phyloP scores from a whole-genome alignment of 345 rosid species.

The Camelina hispida region DNA sequence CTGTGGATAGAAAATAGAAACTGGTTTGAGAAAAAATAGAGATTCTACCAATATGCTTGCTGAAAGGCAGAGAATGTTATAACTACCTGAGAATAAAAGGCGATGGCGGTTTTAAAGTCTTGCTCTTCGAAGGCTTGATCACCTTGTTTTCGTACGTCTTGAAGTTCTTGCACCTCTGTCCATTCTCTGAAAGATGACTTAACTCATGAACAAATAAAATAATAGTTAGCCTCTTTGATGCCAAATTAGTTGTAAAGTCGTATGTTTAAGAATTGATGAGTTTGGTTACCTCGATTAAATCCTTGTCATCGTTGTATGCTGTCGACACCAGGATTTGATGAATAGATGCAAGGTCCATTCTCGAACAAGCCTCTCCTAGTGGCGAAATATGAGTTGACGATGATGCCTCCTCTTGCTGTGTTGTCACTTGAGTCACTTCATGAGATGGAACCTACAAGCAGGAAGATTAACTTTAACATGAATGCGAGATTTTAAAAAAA shows the following conservation, averaged over 20 bases:
- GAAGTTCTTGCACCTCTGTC: conserved; percentile 81
- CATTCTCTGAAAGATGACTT: conserved; percentile 93
- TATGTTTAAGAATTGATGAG: background rate
- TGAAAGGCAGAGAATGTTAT: background rate
- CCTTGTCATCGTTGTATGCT: conserved; percentile 84
- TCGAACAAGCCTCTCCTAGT: conserved; percentile 85
- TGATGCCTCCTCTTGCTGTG: conserved; percentile 54
- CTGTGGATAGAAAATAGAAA: conserved; percentile 43
- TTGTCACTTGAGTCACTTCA: conserved; percentile 66
- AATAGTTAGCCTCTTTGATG: conserved; percentile 25
- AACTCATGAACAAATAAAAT: conserved; percentile 18
- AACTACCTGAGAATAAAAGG: conserved; percentile 80
- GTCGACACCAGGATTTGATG: conserved; percentile 75
- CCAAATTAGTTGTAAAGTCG: background rate
- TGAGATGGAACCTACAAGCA: conserved; percentile 67
- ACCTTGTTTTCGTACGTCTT: conserved; percentile 80
- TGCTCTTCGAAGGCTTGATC: conserved; percentile 79
- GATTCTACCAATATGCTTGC: background rate
- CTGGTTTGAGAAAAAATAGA: background rate
- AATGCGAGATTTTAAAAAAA: background rate
- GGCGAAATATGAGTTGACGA: conserved; percentile 59
- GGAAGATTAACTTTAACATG: conserved; percentile 18
- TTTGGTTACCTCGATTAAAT: conserved; percentile 66
- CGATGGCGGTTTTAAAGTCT: conserved; percentile 89
- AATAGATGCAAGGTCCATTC: conserved; percentile 84